Evolutionary conservation across 2,329 filamentous ascomycete species (phyloP).

Genomic region (Bisporella sp.): DNA sequence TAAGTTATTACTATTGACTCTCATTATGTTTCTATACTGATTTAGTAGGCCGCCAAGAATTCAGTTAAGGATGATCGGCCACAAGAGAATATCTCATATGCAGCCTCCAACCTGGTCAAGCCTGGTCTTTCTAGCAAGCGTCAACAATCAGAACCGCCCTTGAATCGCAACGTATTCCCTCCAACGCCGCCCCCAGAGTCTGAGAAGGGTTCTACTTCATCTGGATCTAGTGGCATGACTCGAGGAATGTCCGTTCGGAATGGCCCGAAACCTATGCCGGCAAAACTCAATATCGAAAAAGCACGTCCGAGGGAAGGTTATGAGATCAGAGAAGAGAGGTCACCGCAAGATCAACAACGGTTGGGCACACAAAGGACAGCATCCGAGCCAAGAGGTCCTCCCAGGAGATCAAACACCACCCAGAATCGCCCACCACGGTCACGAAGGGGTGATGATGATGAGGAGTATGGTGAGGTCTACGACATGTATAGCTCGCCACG

Average conservation of each 20-base stretch:
- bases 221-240: constrained; percentile 27
- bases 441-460: constrained; percentile 43
- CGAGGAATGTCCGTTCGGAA: constrained; percentile 55
- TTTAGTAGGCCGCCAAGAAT: constrained; percentile 40
- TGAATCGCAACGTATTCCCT: constrained; percentile 77
- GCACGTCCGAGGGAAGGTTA: constrained; percentile 39
- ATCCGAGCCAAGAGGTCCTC: constrained; percentile 42
- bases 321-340: constrained; percentile 29
- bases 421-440: constrained; percentile 17
- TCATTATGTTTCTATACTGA: constrained; percentile 13
- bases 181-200: constrained; percentile 93
- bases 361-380: constrained; percentile 41
- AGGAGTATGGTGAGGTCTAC: constrained; percentile 54
- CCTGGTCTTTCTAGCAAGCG: constrained; percentile 72
- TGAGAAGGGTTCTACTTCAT: constrained; percentile 49
- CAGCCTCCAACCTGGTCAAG: constrained; percentile 88
- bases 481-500: constrained; percentile 55
- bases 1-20: constrained; percentile 29
- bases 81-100: constrained; percentile 79
- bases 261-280: constrained; percentile 52
- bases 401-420: constrained; percentile 24
- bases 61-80: constrained; percentile 72
- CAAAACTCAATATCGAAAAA: constrained; percentile 56
- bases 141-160: constrained; percentile 79
- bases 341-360: constrained; percentile 26